Conservation (phyloP, 164 flowering plant genomes). For the Berberis thunbergii region DNA sequence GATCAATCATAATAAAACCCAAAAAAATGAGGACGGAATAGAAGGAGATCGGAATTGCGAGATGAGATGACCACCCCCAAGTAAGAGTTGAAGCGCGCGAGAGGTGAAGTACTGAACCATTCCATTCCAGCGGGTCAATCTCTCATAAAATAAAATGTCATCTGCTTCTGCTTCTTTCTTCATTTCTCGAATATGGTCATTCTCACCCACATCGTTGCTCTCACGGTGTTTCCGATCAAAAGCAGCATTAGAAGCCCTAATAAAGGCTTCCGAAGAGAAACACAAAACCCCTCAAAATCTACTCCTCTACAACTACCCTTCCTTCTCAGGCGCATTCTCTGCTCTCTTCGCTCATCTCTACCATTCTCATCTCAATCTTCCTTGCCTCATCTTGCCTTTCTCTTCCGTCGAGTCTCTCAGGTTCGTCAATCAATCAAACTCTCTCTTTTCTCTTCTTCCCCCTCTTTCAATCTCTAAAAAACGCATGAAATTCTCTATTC, state of each 20-base stretch:
- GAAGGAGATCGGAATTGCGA: too few relatives aligned
- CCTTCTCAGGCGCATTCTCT: conserved; percentile 71
- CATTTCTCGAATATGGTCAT: background rate
- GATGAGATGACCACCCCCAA: too few relatives aligned
- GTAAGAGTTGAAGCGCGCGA: too few relatives aligned
- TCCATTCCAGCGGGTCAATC: background rate
- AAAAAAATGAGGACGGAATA: too few relatives aligned
- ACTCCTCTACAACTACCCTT: conserved; percentile 86
- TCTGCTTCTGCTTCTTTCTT: too few relatives aligned
- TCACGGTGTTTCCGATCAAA: conserved; percentile 56
- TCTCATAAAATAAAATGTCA: too few relatives aligned
- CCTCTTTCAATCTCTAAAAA: background rate
- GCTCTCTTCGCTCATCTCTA: conserved; percentile 82
- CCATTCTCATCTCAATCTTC: conserved; percentile 53
- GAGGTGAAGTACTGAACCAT: too few relatives aligned
- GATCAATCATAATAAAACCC: too few relatives aligned
- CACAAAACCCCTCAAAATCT: conserved; percentile 28
- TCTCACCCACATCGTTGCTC: background rate
- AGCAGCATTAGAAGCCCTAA: conserved; percentile 66
- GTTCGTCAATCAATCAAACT: conserved; percentile 12
- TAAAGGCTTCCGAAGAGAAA: conserved; percentile 42
- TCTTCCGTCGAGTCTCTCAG: conserved; percentile 74
- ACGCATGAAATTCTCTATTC: background rate
- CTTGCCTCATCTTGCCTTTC: conserved; percentile 72
- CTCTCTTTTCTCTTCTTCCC: conserved; percentile 1